Base-by-base conservation (phyloP, 1,284 basidiomycete species). In the Rhodotorula sp. region DNA sequence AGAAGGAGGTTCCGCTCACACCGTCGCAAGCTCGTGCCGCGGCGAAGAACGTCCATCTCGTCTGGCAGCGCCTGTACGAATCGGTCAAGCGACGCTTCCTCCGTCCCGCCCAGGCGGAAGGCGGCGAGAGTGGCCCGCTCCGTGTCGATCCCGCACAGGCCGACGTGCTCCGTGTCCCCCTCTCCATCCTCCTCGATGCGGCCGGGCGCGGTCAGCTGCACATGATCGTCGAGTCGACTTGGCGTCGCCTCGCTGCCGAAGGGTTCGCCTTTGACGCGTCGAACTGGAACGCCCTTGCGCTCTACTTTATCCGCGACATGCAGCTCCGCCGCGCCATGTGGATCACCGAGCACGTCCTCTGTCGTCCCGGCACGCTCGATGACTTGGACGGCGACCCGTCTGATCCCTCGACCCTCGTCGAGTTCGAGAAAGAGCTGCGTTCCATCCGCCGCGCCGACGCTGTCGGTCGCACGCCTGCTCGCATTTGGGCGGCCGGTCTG, bases 271-370 rank as follows among this genome's bases (percentile, higher is more conserved):
- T 95, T 79, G 93, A 97, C 80, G 86, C 91, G 17, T 88, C 91
- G 77, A 98, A 97, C 81, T 99, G 93, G 91, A 98, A 97, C 80
- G 89, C 92, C 78, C 85, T 96, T 41, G 86, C 85, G 41, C 84
- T 89, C 7, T 90, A 90, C 19, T 86, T 96, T 48, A 85, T 93
- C 45, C 87, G 90, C 48, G 64, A 68, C 48, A 45, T 91, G 90
- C 87, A 96, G 77, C 81, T 89, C 12, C 87, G 89, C 74, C 89
- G 90, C 60, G 93, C 92, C 5, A 92, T 96, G 80, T 88, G 90
- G 77, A 85, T 97, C 41, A 82, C 93, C 44, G 92, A 97, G 80
- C 85, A 86, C 58, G 87, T 97, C 54, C 85, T 97, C 25, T 63
- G 54, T 50, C 49, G 55, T 7, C 4, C 53, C 13, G 10, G 19